Evolutionary conservation across 345 rosid species (phyloP), one percentile per base, ranked within the genome.

Genomic region (Rhodomyrtus tomentosa): DNA sequence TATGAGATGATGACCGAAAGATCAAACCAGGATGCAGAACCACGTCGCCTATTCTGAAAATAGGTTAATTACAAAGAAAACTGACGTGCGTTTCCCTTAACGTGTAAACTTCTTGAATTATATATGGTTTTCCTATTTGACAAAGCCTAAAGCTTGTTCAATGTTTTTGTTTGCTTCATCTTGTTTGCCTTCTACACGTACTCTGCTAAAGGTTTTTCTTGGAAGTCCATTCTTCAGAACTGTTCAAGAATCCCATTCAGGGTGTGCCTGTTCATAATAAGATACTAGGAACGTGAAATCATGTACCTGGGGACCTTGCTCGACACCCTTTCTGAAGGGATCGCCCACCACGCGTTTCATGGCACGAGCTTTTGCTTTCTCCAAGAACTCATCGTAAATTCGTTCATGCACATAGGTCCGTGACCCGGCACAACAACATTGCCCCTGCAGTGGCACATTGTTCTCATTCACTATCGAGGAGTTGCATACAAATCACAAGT

Each of bases 401-500:
- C 89, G 89, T 85, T 96, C 98, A 55, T 95, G 99, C 52, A 94
- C 98, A 85, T 62, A 96, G 79, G 99, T 96, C 1, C 98, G 96
- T 81, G 98, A 96, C 59, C 99, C 99, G 29, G 99, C 96, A 18
- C 96, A 93, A 88, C 99, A 96, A 83, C 98, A 95, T 89, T 96
- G 99, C 25, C 99, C 99, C 99, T 96, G 87, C 55, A 81, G 55
- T 13, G 42, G 29, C 52, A 50, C 40, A 68, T 68, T 4, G 76
- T 32, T 68, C 76, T 32, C 45, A 62, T 62, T 32, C 22, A 32
- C 24, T 16, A 68, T 38, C 1, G 6, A 32, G 24, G 32, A 68
- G 42, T 68, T 68, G 13, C 42, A 32, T 8, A 32, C 1, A 68
- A 32, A 68, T 68, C 76, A 68, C 38, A 36, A 68, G 24, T 68